phyloP scores from a whole-genome alignment of 2,329 filamentous ascomycete genomes.

The Monilinia vaccinii-corymbosi region DNA sequence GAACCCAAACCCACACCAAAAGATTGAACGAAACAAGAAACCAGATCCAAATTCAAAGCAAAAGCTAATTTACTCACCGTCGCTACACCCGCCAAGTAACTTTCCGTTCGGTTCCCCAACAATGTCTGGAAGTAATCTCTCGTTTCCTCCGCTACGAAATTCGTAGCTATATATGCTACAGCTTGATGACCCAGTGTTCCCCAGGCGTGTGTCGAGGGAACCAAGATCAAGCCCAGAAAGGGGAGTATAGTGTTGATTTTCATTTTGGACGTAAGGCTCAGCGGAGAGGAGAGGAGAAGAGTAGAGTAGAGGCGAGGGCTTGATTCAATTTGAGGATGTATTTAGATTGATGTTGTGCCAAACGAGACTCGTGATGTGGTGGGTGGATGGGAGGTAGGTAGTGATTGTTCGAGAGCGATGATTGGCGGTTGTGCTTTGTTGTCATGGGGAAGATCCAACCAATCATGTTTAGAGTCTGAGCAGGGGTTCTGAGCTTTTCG shows the following conservation, averaged over 20 bases:
- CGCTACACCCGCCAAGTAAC: conserved; percentile 54
- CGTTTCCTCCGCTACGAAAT: conserved; percentile 49
- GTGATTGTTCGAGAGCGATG: background rate
- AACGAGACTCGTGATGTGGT: background rate
- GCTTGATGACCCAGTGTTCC: conserved; percentile 53
- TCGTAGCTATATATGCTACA: conserved; percentile 52
- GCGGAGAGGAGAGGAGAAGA: background rate
- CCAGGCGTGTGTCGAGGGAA: conserved; percentile 18
- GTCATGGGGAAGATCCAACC: background rate
- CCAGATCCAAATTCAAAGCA: too few species aligned
- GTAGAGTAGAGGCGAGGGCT: background rate
- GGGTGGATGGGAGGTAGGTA: background rate
- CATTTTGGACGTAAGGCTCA: background rate
- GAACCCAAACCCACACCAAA: background rate
- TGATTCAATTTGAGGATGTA: background rate
- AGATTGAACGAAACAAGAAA: background rate
- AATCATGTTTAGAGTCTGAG: too few species aligned
- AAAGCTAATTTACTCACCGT: conserved; percentile 28
- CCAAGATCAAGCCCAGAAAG: background rate
- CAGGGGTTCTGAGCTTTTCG: too few species aligned
- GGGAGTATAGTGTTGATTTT: background rate
- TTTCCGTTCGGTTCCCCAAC: conserved; percentile 42
- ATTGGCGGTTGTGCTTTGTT: background rate
- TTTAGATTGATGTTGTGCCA: background rate
- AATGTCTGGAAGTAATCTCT: conserved; percentile 47